A percentile compares a stretch with the other conserved stretches of the same genome.
Evolutionary conservation across 345 rosid genomes (phyloP).

Genomic region (Melaleuca quinquenervia): DNA sequence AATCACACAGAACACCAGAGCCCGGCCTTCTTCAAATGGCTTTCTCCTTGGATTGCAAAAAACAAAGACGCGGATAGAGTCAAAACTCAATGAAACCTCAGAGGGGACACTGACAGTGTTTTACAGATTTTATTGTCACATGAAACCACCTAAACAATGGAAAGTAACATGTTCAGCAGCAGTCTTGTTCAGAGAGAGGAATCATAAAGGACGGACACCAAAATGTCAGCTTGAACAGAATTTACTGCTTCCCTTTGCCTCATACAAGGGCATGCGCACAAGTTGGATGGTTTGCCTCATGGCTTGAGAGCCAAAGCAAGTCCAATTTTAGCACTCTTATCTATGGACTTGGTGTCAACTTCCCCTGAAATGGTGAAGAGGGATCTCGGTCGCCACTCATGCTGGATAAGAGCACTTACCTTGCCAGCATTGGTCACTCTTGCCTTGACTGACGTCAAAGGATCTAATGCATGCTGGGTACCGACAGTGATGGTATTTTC

Average conservation of each 20-base stretch:
- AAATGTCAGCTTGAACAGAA: constrained; percentile 1
- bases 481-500: constrained; percentile 70
- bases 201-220: constrained; percentile 2
- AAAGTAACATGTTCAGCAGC: background rate
- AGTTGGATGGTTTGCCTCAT: constrained; percentile 5
- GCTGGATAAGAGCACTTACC: constrained; percentile 77
- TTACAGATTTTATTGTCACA: background rate
- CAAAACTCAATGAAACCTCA: background rate
- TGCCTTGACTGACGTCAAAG: constrained; percentile 67
- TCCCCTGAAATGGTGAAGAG: constrained; percentile 70
- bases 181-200: background rate
- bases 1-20: background rate
- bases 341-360: constrained; percentile 78
- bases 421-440: constrained; percentile 65
- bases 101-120: background rate
- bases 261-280: background rate
- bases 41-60: background rate
- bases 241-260: constrained; percentile 2
- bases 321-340: constrained; percentile 81
- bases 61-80: background rate
- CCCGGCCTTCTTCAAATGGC: background rate
- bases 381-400: constrained; percentile 84
- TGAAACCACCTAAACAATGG: background rate
- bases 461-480: constrained; percentile 62
- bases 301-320: constrained; percentile 84